Evolutionary conservation across 257 asterid species (phyloP).

Genomic region (Solanum infundibuliforme): DNA sequence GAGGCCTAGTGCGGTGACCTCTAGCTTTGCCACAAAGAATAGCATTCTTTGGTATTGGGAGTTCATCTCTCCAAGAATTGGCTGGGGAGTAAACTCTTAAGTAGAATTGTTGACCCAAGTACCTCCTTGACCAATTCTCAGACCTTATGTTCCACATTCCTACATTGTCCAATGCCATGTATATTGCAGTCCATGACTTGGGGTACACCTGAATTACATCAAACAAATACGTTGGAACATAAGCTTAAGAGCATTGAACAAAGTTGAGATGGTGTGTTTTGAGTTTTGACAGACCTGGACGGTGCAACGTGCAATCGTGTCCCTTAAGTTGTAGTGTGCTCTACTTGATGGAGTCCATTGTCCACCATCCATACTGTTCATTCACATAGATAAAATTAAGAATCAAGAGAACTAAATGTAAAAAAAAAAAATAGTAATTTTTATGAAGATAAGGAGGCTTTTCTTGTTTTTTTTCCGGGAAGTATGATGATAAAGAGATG

Average conservation of each 20-base stretch:
- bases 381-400: conserved; percentile 12
- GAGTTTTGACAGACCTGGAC: conserved; percentile 39
- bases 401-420: neutral
- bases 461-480: neutral
- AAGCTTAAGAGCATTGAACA: neutral
- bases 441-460: neutral
- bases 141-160: conserved; percentile 98
- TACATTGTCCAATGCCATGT: conserved; percentile 77
- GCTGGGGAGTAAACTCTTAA: conserved; percentile 58
- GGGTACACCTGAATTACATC: conserved; percentile 66
- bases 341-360: conserved; percentile 75
- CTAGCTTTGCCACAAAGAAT: conserved; percentile 80
- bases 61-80: conserved; percentile 68
- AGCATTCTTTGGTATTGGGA: conserved; percentile 71
- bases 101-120: conserved; percentile 85
- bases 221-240: neutral
- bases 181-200: conserved; percentile 76
- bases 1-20: conserved; percentile 69
- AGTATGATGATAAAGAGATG: neutral
- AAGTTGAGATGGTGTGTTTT: neutral
- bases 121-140: conserved; percentile 87
- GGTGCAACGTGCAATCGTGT: conserved; percentile 73
- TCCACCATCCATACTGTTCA: conserved; percentile 76
- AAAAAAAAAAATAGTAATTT: neutral
- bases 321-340: conserved; percentile 53